Conservation (phyloP, 2,329 filamentous ascomycete genomes). For the Fusarium nematophilum region DNA sequence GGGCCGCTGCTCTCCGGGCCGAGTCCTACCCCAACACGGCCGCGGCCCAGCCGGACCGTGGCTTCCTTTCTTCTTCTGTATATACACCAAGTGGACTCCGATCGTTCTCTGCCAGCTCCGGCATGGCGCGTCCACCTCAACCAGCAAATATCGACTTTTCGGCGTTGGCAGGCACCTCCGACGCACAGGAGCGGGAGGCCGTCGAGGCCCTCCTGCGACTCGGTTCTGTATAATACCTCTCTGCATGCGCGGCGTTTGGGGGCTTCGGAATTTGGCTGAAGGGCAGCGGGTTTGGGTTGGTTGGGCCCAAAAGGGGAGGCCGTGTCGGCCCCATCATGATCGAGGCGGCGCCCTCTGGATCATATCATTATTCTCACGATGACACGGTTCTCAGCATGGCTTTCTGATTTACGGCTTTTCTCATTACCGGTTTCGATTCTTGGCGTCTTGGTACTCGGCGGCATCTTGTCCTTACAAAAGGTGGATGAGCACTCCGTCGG, state of each 20-base stretch:
- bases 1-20: constrained; percentile 83
- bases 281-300: constrained; percentile 43
- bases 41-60: constrained; percentile 65
- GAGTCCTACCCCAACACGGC: constrained; percentile 69
- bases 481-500: constrained; percentile 25
- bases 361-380: constrained; percentile 47
- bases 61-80: constrained; percentile 56
- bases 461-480: constrained; percentile 21
- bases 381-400: constrained; percentile 45
- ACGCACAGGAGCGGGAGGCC: constrained; percentile 82
- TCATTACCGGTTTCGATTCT: constrained; percentile 34
- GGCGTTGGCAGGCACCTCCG: constrained; percentile 63
- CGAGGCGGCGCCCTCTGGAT: constrained; percentile 49
- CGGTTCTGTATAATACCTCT: constrained; percentile 76
- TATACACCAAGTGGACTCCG: constrained; percentile 60
- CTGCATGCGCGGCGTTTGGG: constrained; percentile 67
- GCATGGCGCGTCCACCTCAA: constrained; percentile 66
- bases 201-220: constrained; percentile 84
- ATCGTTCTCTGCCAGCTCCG: constrained; percentile 61
- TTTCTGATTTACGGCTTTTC: constrained; percentile 19
- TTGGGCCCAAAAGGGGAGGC: constrained; percentile 44
- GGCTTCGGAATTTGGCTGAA: constrained; percentile 35
- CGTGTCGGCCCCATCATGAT: constrained; percentile 47
- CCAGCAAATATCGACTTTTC: constrained; percentile 64
- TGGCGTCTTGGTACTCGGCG: constrained; percentile 40